These are phyloP conservation scores for Heimioporus sp. DNA, from an alignment of 768 basidiomycete species.

Conservation along the genomic window DNA sequence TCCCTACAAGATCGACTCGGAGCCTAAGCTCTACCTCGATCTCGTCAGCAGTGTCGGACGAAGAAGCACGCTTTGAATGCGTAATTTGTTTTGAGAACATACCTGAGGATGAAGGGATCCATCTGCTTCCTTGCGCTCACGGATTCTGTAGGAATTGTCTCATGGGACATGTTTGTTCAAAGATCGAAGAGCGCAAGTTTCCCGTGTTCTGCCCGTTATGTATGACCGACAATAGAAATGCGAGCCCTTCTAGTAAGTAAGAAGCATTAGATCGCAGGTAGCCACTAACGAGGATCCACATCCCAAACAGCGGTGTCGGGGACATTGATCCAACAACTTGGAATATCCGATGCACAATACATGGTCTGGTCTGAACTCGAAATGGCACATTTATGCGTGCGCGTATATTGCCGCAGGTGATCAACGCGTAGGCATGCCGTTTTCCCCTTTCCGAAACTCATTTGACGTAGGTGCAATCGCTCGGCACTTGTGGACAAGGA, in stretches of 20 bases:
- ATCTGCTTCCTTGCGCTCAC: conserved; percentile 47
- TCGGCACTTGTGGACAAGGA: conserved; percentile 48
- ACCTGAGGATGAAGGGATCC: conserved; percentile 38
- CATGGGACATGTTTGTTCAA: conserved; percentile 39
- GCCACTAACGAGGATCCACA: background rate
- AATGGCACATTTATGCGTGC: conserved; percentile 38
- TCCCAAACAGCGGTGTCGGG: conserved; percentile 36
- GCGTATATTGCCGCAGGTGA: conserved; percentile 51
- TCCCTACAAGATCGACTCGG: background rate
- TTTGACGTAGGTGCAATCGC: conserved; percentile 45
- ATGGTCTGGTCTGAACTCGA: conserved; percentile 45
- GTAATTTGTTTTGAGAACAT: conserved; percentile 53
- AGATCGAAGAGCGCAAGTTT: conserved; percentile 49
- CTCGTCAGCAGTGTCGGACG: conserved; percentile 2
- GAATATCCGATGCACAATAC: conserved; percentile 42
- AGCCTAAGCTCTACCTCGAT: background rate
- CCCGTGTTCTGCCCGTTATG: conserved; percentile 65
- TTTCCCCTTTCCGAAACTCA: background rate
- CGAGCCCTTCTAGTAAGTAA: conserved; percentile 33
- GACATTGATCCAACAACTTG: conserved; percentile 37
- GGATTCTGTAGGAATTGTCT: conserved; percentile 55
- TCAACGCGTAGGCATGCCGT: background rate
- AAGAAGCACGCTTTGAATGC: conserved; percentile 42
- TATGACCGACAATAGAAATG: conserved; percentile 30
- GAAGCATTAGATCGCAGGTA: background rate